Evolutionary conservation across 345 rosid genomes (phyloP).

Genomic region (Syzygium oleosum): DNA sequence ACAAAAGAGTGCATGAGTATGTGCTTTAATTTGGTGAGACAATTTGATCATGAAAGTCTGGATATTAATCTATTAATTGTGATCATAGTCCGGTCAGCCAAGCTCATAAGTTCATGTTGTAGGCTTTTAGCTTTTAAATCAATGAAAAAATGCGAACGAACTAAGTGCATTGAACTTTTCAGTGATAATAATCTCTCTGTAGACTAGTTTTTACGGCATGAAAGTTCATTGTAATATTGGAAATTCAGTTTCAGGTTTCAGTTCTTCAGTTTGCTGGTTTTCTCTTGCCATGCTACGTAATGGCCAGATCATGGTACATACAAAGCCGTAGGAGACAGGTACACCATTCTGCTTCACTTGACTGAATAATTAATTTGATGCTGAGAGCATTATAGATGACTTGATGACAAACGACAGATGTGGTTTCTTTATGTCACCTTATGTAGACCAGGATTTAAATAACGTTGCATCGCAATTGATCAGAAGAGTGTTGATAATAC

Average conservation of each 20-base stretch:
- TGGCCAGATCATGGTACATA: conserved; percentile 47
- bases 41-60: background rate
- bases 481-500: background rate
- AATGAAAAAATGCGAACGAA: background rate
- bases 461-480: background rate
- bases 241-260: conserved; percentile 47
- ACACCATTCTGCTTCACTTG: background rate
- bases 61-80: background rate
- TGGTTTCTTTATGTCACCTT: background rate
- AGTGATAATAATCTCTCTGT: background rate
- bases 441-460: background rate
- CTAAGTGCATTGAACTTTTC: background rate
- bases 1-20: background rate
- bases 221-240: background rate
- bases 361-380: background rate
- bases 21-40: background rate
- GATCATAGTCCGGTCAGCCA: background rate
- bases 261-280: conserved; percentile 54
- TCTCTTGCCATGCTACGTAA: conserved; percentile 51
- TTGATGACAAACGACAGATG: background rate
- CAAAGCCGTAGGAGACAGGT: conserved; percentile 42
- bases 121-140: background rate
- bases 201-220: background rate
- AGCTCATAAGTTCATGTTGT: background rate
- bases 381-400: background rate